Base-by-base conservation (phyloP, 1,139 yeast species). In the Geotrichum candidum region DNA sequence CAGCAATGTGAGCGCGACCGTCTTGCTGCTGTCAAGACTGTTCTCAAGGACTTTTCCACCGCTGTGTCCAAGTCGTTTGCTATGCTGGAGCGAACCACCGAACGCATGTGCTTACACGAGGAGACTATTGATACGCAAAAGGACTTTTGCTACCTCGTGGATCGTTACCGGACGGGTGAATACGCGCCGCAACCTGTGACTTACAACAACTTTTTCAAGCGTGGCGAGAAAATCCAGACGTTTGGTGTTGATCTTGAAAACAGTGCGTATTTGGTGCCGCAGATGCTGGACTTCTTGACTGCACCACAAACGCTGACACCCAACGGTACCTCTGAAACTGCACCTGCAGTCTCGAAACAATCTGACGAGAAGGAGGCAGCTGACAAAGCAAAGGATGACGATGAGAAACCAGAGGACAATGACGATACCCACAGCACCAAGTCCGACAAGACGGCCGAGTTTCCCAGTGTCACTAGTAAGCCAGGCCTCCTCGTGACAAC, bases 1-100 rank as follows among this genome's bases (percentile, higher is more conserved):
- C 91, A 88, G 71, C 84, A 84, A 67, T 87, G 92, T 70, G 96
- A 90, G 74, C 74, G 83, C 53, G 95, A 88, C 72, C 79, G 96
- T 68, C 75, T 86, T 60, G 80, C 79, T 62, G 90, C 90, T 0
- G 74, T 88, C 57, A 86, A 88, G 69, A 84, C 84, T 65, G 91
- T 84, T 0, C 80, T 87, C 13, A 77, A 80, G 64, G 94, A 88
- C 68, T 87, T 85, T 68, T 78, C 87, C 50, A 78, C 83, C 1
- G 78, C 84, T 29, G 78, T 84, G 58, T 76, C 82, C 6, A 72
- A 84, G 66, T 82, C 84, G 66, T 71, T 77, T 22, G 70, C 61
- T 41, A 62, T 51, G 31, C 60, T 60, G 55, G 60, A 52, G 11
- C 22, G 56, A 29, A 45, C 57, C 27, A 76, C 82, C 56, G 83